Conservation (phyloP, 2,329 filamentous ascomycete species). For the Colletotrichum kahawae region DNA sequence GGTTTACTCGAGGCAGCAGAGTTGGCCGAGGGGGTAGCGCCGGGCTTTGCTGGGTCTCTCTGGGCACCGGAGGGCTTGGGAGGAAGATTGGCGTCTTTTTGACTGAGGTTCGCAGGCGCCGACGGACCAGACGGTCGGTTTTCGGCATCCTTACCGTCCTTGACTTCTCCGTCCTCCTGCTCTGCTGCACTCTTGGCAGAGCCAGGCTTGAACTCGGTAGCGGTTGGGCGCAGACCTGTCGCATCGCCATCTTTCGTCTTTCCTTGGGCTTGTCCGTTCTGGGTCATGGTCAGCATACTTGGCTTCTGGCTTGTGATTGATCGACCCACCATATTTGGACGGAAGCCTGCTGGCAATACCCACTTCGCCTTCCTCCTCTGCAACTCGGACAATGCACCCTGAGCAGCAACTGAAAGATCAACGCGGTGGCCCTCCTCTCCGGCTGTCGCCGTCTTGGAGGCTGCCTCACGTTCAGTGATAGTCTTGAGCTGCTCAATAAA, state of each 20-base stretch:
- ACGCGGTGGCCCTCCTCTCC: constrained; percentile 66
- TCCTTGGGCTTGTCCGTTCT: constrained; percentile 43
- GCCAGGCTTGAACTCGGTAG: constrained; percentile 68
- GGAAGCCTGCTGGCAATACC: constrained; percentile 78
- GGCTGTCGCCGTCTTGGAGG: constrained; percentile 49
- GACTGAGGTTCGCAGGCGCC: neutral
- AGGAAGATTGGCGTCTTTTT: constrained; percentile 20
- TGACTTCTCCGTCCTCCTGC: constrained; percentile 76
- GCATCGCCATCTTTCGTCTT: constrained; percentile 44
- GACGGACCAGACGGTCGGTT: neutral
- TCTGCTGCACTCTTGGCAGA: constrained; percentile 46
- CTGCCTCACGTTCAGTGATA: constrained; percentile 67
- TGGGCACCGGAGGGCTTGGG: constrained; percentile 20
- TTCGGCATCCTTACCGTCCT: constrained; percentile 48
- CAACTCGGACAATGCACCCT: constrained; percentile 73
- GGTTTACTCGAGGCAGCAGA: constrained; percentile 27
- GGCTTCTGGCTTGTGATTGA: constrained; percentile 21
- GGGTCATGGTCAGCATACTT: constrained; percentile 37
- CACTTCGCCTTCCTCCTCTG: constrained; percentile 71
- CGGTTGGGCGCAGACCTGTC: constrained; percentile 52
- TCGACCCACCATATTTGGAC: constrained; percentile 62
- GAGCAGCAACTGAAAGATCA: constrained; percentile 77
- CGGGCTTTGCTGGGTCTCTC: constrained; percentile 27
- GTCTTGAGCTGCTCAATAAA: constrained; percentile 68
- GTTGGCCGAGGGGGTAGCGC: constrained; percentile 3